Conservation (phyloP, 768 basidiomycete genomes). For the Arthromyces matolae region DNA sequence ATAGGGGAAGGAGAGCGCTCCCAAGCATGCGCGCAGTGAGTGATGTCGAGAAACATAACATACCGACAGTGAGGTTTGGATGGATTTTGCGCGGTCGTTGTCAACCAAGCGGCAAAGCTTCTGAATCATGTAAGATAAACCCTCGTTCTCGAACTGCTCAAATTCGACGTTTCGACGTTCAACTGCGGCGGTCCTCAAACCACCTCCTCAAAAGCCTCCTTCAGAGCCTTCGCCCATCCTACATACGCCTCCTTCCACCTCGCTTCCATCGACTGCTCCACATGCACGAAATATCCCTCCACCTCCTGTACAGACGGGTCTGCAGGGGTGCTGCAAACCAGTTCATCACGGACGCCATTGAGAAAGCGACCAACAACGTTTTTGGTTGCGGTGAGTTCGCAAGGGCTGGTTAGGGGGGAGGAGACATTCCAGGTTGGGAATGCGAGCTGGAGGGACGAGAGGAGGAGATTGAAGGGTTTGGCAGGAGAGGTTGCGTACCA, state of each 20-base stretch:
- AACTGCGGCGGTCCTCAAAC: too few relatives aligned
- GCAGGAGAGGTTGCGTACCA: slow-evolving; percentile 37
- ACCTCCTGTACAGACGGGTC: slow-evolving; percentile 18
- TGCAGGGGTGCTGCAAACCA: slow-evolving; percentile 29
- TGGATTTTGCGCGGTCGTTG: too few relatives aligned
- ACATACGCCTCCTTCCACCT: slow-evolving; percentile 23
- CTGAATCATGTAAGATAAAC: too few relatives aligned
- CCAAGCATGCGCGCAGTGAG: too few relatives aligned
- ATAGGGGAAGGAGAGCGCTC: too few relatives aligned
- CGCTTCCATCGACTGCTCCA: slow-evolving; percentile 33
- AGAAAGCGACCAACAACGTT: slow-evolving; percentile 44
- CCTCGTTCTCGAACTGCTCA: too few relatives aligned
- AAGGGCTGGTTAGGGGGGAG: slow-evolving; percentile 38
- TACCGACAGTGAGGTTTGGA: too few relatives aligned
- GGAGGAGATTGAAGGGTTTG: too few relatives aligned
- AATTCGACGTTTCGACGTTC: too few relatives aligned
- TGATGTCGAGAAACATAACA: too few relatives aligned
- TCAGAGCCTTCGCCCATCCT: slow-evolving; percentile 33
- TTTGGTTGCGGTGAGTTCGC: slow-evolving; percentile 39
- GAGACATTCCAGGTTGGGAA: slow-evolving; percentile 38
- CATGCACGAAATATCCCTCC: slow-evolving; percentile 39
- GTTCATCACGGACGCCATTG: slow-evolving; percentile 30
- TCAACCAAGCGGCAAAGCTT: too few relatives aligned
- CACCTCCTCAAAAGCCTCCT: slow-evolving; percentile 31
- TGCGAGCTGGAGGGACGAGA: slow-evolving; percentile 27